Conservation (phyloP, 257 asterid genomes). For the Nicotiana undulata region DNA sequence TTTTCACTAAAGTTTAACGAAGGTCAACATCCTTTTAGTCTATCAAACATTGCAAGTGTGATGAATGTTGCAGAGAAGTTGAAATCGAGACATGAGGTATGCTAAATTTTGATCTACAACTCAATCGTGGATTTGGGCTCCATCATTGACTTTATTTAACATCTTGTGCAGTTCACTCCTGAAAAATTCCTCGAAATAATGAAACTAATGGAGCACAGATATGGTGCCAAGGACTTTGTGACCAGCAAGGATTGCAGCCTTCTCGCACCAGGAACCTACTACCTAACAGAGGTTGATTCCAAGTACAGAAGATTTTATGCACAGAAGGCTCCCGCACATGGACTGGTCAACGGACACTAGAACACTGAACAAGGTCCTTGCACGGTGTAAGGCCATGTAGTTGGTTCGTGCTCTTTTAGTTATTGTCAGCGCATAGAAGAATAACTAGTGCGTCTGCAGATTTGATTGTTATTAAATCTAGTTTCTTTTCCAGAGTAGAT, state of each 20-base stretch:
- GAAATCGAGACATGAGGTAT: constrained; percentile 84
- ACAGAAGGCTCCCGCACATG: constrained; percentile 55
- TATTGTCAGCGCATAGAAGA: constrained; percentile 23
- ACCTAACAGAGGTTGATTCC: constrained; percentile 90
- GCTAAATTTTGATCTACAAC: constrained; percentile 3
- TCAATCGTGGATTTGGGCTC: background rate
- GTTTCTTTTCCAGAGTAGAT: constrained; percentile 5
- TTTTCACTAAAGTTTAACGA: constrained; percentile 72
- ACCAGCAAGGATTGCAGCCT: constrained; percentile 81
- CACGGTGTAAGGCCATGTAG: constrained; percentile 4
- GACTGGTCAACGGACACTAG: constrained; percentile 71
- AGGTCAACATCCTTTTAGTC: constrained; percentile 78
- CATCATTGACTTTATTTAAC: background rate
- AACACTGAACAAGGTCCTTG: background rate
- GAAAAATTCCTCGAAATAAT: constrained; percentile 73
- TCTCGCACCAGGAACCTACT: constrained; percentile 78
- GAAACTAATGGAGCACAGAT: constrained; percentile 96
- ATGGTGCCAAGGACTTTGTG: constrained; percentile 77
- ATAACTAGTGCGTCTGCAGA: constrained; percentile 12
- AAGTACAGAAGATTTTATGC: constrained; percentile 81
- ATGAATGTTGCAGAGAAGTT: constrained; percentile 77
- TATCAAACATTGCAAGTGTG: constrained; percentile 63
- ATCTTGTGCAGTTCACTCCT: constrained; percentile 55
- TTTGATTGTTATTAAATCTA: background rate
- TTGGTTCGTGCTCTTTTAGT: constrained; percentile 17